Evolutionary conservation across 2,329 filamentous ascomycete species (phyloP).

Genomic region (Remersonia thermophila): DNA sequence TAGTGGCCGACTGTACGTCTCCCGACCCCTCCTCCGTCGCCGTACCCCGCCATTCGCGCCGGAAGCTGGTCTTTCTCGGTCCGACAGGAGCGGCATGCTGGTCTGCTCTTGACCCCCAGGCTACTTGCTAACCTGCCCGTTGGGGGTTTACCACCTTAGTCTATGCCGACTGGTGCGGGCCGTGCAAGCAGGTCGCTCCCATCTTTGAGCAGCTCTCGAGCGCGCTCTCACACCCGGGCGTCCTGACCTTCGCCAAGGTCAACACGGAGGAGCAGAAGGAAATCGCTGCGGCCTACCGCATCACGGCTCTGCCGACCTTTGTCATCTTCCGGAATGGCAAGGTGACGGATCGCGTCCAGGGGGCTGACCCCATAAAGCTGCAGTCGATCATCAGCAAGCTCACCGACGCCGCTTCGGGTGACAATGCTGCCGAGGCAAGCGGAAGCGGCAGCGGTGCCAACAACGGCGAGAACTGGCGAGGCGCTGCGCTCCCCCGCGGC

Average conservation of each 20-base stretch:
- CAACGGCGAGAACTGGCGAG: constrained; percentile 49
- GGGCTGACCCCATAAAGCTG: constrained; percentile 61
- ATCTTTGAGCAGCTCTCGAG: constrained; percentile 66
- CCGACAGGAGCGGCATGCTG: neutral
- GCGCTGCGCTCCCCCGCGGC: constrained; percentile 61
- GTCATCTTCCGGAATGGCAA: constrained; percentile 68
- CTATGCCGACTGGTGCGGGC: constrained; percentile 75
- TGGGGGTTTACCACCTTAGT: constrained; percentile 40
- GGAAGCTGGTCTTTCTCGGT: neutral
- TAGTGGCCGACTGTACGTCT: constrained; percentile 77
- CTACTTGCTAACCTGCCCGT: neutral
- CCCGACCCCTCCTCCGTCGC: no score
- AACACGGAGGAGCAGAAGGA: constrained; percentile 68
- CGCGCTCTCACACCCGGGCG: constrained; percentile 56
- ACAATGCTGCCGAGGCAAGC: constrained; percentile 32
- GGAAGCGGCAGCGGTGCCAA: constrained; percentile 30
- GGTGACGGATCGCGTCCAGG: constrained; percentile 55
- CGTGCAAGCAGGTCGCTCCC: constrained; percentile 74
- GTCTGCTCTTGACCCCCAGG: neutral
- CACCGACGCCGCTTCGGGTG: constrained; percentile 46
- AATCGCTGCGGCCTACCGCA: constrained; percentile 58
- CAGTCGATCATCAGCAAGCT: constrained; percentile 60
- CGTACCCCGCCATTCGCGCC: constrained; percentile 12
- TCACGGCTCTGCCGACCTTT: constrained; percentile 81
- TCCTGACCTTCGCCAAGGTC: constrained; percentile 77